Evolutionary conservation across 768 basidiomycete genomes (phyloP).

Genomic region (Lentinula aciculospora): DNA sequence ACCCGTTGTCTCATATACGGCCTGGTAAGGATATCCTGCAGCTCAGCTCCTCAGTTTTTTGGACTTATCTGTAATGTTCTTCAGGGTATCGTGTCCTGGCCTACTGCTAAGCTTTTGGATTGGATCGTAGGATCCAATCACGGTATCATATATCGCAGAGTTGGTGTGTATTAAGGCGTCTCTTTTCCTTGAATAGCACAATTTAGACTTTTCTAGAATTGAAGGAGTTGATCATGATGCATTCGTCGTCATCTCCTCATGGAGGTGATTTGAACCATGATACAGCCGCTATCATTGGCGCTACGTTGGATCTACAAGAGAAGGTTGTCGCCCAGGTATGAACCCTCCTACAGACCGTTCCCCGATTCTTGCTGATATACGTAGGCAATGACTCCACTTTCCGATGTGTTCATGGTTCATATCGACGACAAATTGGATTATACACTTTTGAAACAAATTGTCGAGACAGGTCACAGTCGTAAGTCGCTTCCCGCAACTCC

Average conservation of each 20-base stretch:
- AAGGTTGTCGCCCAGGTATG: constrained; percentile 69
- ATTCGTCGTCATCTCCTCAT: constrained; percentile 61
- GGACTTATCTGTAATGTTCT: background rate
- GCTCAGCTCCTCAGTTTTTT: no score
- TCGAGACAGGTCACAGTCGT: constrained; percentile 76
- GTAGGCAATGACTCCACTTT: constrained; percentile 79
- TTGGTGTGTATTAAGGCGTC: constrained; percentile 33
- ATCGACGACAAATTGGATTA: constrained; percentile 82
- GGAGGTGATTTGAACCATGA: constrained; percentile 85
- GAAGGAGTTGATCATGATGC: constrained; percentile 88
- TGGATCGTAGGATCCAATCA: constrained; percentile 76
- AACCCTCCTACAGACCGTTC: background rate
- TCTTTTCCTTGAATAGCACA: no score
- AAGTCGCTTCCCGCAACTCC: background rate
- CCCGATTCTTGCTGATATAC: background rate
- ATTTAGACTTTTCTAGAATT: constrained; percentile 57
- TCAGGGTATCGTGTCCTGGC: constrained; percentile 77
- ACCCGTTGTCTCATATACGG: constrained; percentile 64
- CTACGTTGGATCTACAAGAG: constrained; percentile 83
- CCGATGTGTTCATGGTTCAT: constrained; percentile 76
- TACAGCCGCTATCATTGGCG: constrained; percentile 87
- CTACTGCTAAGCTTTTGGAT: constrained; percentile 78
- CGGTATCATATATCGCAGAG: constrained; percentile 86
- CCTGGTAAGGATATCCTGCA: constrained; percentile 53
- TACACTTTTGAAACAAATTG: constrained; percentile 69